Evolutionary conservation across 148 eudicot species (phyloP).

Genomic region (Chenopodium suecicum): DNA sequence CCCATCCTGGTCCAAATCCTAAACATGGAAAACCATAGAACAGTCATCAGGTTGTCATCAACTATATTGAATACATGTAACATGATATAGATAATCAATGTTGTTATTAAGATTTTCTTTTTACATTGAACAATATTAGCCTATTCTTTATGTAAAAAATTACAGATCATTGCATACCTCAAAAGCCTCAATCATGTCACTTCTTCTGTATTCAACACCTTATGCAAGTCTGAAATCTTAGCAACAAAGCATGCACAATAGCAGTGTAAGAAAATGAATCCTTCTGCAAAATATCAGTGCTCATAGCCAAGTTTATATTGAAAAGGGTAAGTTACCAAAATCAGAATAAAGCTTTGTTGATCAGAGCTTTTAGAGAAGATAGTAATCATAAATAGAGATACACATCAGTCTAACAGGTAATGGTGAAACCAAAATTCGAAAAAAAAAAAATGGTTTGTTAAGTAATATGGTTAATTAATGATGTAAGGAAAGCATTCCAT

Average conservation of each 20-base stretch:
- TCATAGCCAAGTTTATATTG: not conserved
- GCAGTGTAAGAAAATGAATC: not conserved
- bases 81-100: slow-evolving; percentile 18
- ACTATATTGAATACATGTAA: slow-evolving; percentile 24
- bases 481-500: slow-evolving; percentile 79
- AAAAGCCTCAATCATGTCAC: not conserved
- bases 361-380: not conserved
- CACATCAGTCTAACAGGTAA: not conserved
- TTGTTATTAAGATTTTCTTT: slow-evolving; percentile 6
- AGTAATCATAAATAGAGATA: not conserved
- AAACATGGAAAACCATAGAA: slow-evolving; percentile 47
- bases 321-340: not conserved
- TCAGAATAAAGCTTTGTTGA: not conserved
- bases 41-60: slow-evolving; percentile 9
- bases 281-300: not conserved
- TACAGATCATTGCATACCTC: slow-evolving; percentile 4
- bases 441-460: not conserved
- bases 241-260: not conserved
- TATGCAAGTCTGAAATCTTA: not conserved
- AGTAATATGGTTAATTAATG: slow-evolving; percentile 6
- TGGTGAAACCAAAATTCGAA: not conserved
- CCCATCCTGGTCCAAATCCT: slow-evolving; percentile 54
- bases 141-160: not conserved
- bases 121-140: not conserved
- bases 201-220: not conserved